Percentiles rank a stretch among this genome's conserved stretches.
phyloP scores from a whole-genome alignment of 75 land plant genomes.

The Gnetum montanum region DNA sequence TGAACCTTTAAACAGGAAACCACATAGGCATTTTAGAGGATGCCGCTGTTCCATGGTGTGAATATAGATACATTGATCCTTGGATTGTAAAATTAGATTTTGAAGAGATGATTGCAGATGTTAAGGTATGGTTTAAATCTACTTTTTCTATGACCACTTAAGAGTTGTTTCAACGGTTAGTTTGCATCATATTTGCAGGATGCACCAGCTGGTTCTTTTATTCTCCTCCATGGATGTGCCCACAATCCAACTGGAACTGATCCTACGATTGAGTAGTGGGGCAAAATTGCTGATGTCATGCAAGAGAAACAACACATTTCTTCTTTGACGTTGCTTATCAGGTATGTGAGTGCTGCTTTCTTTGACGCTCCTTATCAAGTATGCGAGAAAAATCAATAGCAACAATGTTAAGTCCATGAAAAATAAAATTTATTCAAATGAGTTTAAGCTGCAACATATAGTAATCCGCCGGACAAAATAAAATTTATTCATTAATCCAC shows the following conservation, averaged over 20 bases:
- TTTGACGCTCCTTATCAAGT: constrained; percentile 86
- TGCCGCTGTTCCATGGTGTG: constrained; percentile 95
- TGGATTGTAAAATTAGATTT: constrained; percentile 94
- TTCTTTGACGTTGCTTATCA: constrained; percentile 50
- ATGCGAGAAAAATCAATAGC: too few relatives aligned
- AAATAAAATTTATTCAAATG: too few relatives aligned
- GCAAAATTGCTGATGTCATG: constrained; percentile 86
- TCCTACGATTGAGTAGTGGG: constrained; percentile 96
- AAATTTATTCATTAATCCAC: too few relatives aligned
- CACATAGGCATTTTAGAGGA: constrained; percentile 98
- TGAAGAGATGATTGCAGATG: constrained; percentile 91
- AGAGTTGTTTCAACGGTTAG: neutral
- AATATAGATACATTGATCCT: constrained; percentile 93
- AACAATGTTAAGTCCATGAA: too few relatives aligned
- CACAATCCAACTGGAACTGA: constrained; percentile 99
- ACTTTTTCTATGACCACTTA: constrained; percentile 4
- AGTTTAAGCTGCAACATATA: too few relatives aligned
- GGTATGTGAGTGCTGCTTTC: constrained; percentile 41
- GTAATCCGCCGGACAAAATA: too few relatives aligned
- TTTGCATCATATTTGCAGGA: constrained; percentile 30
- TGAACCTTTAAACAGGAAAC: constrained; percentile 67
- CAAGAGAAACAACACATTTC: constrained; percentile 43
- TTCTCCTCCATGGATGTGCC: constrained; percentile 96
- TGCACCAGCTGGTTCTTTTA: constrained; percentile 87
- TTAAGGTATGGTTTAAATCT: constrained; percentile 47